phyloP scores from a whole-genome alignment of 768 basidiomycete species.

The Lenzites betulinus region DNA sequence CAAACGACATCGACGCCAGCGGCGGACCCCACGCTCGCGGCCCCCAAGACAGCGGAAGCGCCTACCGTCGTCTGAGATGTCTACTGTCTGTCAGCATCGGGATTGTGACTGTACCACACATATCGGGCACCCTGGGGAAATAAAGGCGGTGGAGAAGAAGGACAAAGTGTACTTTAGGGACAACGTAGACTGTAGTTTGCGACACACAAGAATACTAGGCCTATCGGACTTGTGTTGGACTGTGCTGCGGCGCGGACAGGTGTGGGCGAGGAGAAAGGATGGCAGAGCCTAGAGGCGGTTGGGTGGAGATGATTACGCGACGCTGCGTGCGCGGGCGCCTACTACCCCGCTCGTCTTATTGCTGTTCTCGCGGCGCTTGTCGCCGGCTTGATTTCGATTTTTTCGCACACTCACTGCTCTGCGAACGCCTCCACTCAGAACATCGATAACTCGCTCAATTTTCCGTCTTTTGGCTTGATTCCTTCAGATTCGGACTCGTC shows the following conservation, averaged over 20 bases:
- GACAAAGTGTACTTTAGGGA: not conserved
- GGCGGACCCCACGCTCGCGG: not conserved
- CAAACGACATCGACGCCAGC: slow-evolving; percentile 13
- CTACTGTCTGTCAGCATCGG: not conserved
- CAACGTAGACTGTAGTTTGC: not conserved
- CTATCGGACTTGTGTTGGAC: too few relatives aligned
- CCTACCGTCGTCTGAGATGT: slow-evolving; percentile 17
- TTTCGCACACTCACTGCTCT: too few relatives aligned
- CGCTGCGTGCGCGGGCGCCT: not conserved
- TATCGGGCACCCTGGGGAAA: not conserved
- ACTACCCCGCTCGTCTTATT: not conserved
- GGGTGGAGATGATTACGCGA: not conserved
- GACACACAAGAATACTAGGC: not conserved
- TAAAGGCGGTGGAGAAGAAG: not conserved
- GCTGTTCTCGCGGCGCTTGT: too few relatives aligned
- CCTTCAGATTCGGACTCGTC: too few relatives aligned
- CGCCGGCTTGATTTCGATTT: too few relatives aligned
- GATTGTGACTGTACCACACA: not conserved
- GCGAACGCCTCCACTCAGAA: too few relatives aligned
- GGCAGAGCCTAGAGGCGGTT: too few relatives aligned
- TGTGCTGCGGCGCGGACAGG: not conserved
- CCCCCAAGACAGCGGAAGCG: slow-evolving; percentile 20
- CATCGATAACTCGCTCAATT: too few relatives aligned
- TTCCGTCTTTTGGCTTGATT: too few relatives aligned
- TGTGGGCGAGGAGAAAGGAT: not conserved